These are phyloP conservation scores for Inga leiocalycina DNA, from an alignment of 306 rosid species.

Conservation along the genomic window DNA sequence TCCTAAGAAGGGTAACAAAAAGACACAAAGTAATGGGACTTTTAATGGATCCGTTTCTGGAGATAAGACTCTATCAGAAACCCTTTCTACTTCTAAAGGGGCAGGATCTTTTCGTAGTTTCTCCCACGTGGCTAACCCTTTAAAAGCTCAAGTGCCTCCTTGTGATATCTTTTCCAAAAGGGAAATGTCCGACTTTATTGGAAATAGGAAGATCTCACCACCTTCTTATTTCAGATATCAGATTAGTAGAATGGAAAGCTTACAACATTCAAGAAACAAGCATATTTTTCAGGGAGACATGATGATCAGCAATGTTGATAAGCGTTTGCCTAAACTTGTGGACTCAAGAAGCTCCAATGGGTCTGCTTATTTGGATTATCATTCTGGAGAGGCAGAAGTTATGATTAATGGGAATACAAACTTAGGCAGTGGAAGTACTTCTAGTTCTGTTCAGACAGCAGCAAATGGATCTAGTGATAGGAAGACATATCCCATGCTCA, in stretches of 20 bases:
- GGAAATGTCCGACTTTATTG: slow-evolving; percentile 71
- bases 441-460: slow-evolving; percentile 45
- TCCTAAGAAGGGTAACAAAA: slow-evolving; percentile 35
- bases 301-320: slow-evolving; percentile 24
- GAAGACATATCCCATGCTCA: slow-evolving; percentile 32
- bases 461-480: slow-evolving; percentile 55
- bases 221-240: slow-evolving; percentile 51
- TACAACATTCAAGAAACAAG: slow-evolving; percentile 46
- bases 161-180: slow-evolving; percentile 70
- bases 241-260: slow-evolving; percentile 41
- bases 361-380: slow-evolving; percentile 37
- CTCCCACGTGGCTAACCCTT: slow-evolving; percentile 57
- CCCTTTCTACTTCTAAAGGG: slow-evolving; percentile 41
- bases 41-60: slow-evolving; percentile 38
- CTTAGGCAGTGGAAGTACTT: slow-evolving; percentile 40
- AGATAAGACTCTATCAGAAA: slow-evolving; percentile 43
- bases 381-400: slow-evolving; percentile 39
- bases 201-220: slow-evolving; percentile 57
- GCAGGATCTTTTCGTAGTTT: slow-evolving; percentile 44
- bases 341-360: slow-evolving; percentile 52
- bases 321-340: slow-evolving; percentile 37
- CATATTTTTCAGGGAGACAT: slow-evolving; percentile 34
- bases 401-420: slow-evolving; percentile 45
- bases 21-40: slow-evolving; percentile 34
- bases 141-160: slow-evolving; percentile 85